Base-by-base conservation (phyloP, 2,329 filamentous ascomycete genomes). In the Metarhizium humberi region DNA sequence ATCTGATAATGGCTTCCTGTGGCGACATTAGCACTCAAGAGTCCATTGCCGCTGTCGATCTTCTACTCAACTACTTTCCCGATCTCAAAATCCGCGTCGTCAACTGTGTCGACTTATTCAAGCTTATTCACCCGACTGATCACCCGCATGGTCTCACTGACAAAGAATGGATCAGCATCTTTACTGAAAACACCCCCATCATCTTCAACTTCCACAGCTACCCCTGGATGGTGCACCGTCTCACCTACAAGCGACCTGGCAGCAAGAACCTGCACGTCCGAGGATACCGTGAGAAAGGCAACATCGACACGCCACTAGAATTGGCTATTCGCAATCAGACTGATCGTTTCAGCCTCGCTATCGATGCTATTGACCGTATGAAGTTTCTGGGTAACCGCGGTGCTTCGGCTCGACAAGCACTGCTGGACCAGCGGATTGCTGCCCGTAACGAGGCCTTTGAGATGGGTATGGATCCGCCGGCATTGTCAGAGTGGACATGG, bases 201-300 rank as follows among this genome's bases (percentile, higher is more conserved):
- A 83, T 91, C 66, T 91, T 92, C 77, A 91, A 90, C 74, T 92
- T 91, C 80, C 88, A 92, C 74, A 86, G 82, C 36, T 91, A 92
- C 72, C 87, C 88, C 8, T 91, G 85, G 86, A 76, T 92, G 63
- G 81, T 92, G 52, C 87, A 91, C 73, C 79, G 87, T 52, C 71
- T 92, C 61, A 87, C 86, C 0, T 91, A 90, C 73, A 86, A 87
- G 73, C 82, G 87, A 1, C 84, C 83, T 2, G 87, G 86, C 5
- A 81, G 79, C 67, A 67, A 76, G 49, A 84, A 88, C 69, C 70
- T 91, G 59, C 83, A 88, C 63, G 88, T 92, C n/a, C 78, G 84
- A 36, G 88, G 88, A 1, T 92, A 91, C 75, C 84, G 80, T 65
- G 87, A 92, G 75, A 91, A 92, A 78, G 88, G 88, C 50, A 92